Evolutionary conservation across 495 filamentous ascomycete species (phyloP).

Genomic region (Aspergillus nanangensis): DNA sequence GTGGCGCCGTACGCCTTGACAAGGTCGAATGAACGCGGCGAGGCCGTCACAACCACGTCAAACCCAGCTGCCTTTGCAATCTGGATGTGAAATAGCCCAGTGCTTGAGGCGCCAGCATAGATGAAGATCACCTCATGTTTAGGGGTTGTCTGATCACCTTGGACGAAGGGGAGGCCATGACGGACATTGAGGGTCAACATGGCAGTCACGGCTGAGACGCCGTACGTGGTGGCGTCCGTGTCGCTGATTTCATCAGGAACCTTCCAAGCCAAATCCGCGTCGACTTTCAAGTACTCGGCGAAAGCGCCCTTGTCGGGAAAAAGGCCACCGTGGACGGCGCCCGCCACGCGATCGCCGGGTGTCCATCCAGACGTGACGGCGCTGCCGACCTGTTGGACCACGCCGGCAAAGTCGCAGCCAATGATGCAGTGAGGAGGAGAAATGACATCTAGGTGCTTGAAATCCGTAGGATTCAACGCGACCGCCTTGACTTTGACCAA

Average conservation of each 20-base stretch:
- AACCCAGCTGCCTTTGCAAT: constrained; percentile 23
- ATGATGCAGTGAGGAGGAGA: constrained; percentile 25
- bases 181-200: no score
- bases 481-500: no score
- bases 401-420: constrained; percentile 53
- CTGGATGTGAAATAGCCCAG: constrained; percentile 26
- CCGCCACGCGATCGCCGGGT: constrained; percentile 18
- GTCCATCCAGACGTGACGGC: constrained; percentile 14
- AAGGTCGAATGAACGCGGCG: constrained; percentile 24
- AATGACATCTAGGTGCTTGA: constrained; percentile 43
- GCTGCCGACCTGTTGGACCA: constrained; percentile 36
- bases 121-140: no score
- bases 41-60: constrained; percentile 29
- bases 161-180: no score
- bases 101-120: constrained; percentile 20
- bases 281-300: constrained; percentile 43
- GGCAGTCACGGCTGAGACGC: no score
- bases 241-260: constrained; percentile 45
- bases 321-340: constrained; percentile 18
- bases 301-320: no score
- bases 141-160: no score
- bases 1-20: constrained; percentile 32
- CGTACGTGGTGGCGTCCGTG: no score
- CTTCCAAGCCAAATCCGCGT: constrained; percentile 42
- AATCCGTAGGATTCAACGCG: constrained; percentile 54